Evolutionary conservation across 2,329 filamentous ascomycete genomes (phyloP).

Genomic region (Penicillium sp.): DNA sequence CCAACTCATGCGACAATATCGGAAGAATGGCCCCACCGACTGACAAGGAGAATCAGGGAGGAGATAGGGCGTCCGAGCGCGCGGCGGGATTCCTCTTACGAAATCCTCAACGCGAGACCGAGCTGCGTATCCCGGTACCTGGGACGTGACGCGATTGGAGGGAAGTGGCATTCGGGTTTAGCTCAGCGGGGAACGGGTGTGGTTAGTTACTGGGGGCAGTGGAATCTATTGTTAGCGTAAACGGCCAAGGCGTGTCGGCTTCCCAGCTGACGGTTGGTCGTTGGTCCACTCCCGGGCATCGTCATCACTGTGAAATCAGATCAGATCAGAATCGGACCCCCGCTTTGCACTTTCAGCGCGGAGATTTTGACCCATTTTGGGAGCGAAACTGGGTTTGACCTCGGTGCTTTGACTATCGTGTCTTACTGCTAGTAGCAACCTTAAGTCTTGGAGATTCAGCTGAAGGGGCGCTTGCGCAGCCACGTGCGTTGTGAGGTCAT

Average conservation of each 20-base stretch:
- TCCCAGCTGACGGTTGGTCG: constrained; percentile 3
- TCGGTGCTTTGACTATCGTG: not conserved
- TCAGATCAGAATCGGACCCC: not conserved
- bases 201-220: not conserved
- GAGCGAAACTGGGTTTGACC: not conserved
- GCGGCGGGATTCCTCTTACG: not conserved
- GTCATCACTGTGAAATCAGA: not conserved
- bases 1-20: not conserved
- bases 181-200: not conserved
- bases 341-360: not conserved
- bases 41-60: not conserved
- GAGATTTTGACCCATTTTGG: not conserved
- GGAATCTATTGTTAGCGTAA: not conserved
- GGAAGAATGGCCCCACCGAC: constrained; percentile 2
- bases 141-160: not conserved
- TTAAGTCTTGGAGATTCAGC: not conserved
- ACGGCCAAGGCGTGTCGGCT: constrained; percentile 1
- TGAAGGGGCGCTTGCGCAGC: constrained; percentile 11
- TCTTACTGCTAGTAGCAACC: not conserved
- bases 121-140: not conserved
- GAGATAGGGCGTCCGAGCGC: constrained; percentile 3
- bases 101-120: not conserved
- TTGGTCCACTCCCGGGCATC: constrained; percentile 6
- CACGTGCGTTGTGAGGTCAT: constrained; percentile 9
- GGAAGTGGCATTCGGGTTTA: not conserved